Evolutionary conservation across 805 yeast genomes (phyloP), one percentile per base, ranked within the genome.

Genomic region (Teunomyces atbi): DNA sequence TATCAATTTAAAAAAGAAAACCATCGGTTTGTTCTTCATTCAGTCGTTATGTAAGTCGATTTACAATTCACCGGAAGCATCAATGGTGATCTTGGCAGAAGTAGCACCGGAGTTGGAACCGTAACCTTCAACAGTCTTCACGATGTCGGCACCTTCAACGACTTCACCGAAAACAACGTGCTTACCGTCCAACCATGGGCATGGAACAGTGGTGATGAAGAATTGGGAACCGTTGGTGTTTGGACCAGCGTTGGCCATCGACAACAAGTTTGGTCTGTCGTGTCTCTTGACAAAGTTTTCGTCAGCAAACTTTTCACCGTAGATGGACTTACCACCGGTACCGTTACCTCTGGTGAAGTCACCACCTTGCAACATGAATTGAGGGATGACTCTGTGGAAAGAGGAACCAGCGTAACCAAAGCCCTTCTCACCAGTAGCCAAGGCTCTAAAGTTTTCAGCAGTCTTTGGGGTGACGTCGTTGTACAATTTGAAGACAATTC

Each of bases 231-330:
- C 97, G 76, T 92, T 92, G 76, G 97, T 89, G 84, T 89, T 88
- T 71, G 96, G 96, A 60, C 97, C 97, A 54, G 97, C 95, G 69
- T 92, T 92, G 69, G 97, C 97, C 97, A 92, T 92, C 53, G 96
- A 89, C 70, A 72, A 86, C 74, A 80, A 90, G 55, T 79, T 80
- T 79, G 78, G 95, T 83, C 71, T 82, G 77, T 75, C 76, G 74
- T 92, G 97, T 64, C 70, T 83, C 74, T 76, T 74, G 64, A 61
- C 54, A 65, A 86, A 86, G 80, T 84, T 86, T 68, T 86, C 95
- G 62, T 86, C 95, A 39, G 77, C 77, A 71, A 86, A 86, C 66
- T 78, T 83, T 50, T 78, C 82, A 59, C 92, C 92, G 69, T 86
- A 72, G 50, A 72, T 73, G 40, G 77, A 72, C 59, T 69, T 71